Base-by-base conservation (phyloP, 1,139 yeast species). In the Spathaspora sp. region DNA sequence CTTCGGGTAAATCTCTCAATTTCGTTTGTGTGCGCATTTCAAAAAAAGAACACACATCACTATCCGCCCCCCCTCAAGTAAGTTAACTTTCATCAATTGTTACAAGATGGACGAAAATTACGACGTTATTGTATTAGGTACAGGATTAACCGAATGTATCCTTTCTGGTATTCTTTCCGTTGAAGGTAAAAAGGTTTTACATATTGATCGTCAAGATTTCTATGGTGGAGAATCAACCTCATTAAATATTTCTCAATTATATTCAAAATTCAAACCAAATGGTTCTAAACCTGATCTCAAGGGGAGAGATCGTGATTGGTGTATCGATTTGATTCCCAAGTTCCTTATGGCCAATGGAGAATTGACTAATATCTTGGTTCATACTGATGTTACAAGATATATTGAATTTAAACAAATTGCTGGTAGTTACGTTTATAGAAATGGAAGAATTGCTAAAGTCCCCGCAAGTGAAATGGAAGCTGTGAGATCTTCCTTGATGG, bases 261-360 rank as follows among this genome's bases (percentile, higher is more conserved):
- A 84, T 66, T 60, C 74, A 51, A 86, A 86, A 63, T 86, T 86
- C 69, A 84, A 84, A 65, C 91, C 91, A 34, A 54, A 73, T 7
- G 72, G 80, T 38, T 88, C 86, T 56, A 78, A 81, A 51, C 89
- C 95, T 16, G 88, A 84, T 51, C 73, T 81, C 53, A 79, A 84
- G 49, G 99, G 99, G 42, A 82, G 95, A 58, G 97, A 90, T 62
- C 81, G 99, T 55, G 99, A 93, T 67, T 93, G 99, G 98, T 90
- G 95, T 67, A 91, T 93, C 47, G 99, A 93, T 64, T 77, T 93
- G 72, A 90, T 93, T 59, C 99, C 99, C 43, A 93, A 93, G 72
- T 93, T 93, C 59, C 76, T 95, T 58, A 95, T 93, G 99, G 95
- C 98, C 48, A 89, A 90, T 60, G 99, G 99, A 38, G 99, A 93